Conservation (phyloP, 1,139 yeast species). For the Groenewaldozyma sp. region DNA sequence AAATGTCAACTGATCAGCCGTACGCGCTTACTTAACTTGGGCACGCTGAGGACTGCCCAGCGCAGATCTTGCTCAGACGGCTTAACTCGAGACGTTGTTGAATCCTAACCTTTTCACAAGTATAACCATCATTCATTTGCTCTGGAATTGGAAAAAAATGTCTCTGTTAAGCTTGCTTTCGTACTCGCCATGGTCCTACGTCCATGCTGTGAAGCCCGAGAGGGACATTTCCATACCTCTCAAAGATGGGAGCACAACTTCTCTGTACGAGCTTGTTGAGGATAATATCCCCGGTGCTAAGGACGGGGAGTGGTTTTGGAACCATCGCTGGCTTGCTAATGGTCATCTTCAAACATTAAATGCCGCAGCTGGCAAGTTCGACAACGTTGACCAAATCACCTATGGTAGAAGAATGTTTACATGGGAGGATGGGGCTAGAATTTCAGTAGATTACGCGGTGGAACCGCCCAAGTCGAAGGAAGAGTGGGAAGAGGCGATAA, state of each 20-base stretch:
- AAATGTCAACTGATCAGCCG: too few species aligned
- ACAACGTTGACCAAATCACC: conserved; percentile 45
- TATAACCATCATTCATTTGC: too few species aligned
- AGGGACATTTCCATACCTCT: conserved; percentile 33
- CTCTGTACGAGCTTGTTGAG: conserved; percentile 35
- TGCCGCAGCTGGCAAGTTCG: conserved; percentile 47
- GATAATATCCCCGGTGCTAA: conserved; percentile 38
- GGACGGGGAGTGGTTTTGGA: conserved; percentile 41
- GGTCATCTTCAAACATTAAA: conserved; percentile 74
- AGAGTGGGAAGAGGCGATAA: conserved; percentile 42
- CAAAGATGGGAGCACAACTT: conserved; percentile 15
- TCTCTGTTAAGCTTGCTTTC: conserved; percentile 5
- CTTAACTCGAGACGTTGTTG: too few species aligned
- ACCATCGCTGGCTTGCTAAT: conserved; percentile 57
- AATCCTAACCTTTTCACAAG: too few species aligned
- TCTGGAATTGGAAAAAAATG: too few species aligned
- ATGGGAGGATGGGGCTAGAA: conserved; percentile 50
- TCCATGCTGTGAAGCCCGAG: conserved; percentile 13
- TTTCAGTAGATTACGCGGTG: conserved; percentile 73
- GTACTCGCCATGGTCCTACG: conserved; percentile 10
- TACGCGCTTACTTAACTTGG: too few species aligned
- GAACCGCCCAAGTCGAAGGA: conserved; percentile 35
- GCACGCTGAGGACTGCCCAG: too few species aligned
- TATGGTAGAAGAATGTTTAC: conserved; percentile 68
- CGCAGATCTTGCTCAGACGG: too few species aligned